Conservation (phyloP, 495 filamentous ascomycete genomes). For the Arthonia radiata region DNA sequence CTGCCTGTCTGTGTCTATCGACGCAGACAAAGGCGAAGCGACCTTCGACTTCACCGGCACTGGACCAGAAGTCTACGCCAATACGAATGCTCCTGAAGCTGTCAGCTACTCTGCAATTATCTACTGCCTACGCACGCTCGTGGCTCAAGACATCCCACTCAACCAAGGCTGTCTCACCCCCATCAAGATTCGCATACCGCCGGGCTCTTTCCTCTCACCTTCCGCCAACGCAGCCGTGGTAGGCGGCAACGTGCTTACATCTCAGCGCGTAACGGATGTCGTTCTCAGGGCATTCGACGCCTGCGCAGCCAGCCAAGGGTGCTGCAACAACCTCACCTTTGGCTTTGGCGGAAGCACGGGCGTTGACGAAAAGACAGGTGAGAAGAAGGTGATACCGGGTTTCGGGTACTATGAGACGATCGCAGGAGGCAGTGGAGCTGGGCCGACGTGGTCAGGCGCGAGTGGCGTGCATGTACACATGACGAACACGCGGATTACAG, state of each 20-base stretch:
- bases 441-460: slow-evolving; percentile 67
- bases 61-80: slow-evolving; percentile 79
- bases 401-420: slow-evolving; percentile 99
- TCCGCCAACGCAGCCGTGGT: slow-evolving; percentile 79
- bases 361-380: background rate
- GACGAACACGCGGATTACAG: slow-evolving; percentile 98
- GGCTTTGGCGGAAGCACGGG: slow-evolving; percentile 37
- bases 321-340: slow-evolving; percentile 78
- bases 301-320: slow-evolving; percentile 75
- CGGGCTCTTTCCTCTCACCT: slow-evolving; percentile 60
- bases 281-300: slow-evolving; percentile 77
- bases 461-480: slow-evolving; percentile 87
- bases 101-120: slow-evolving; percentile 92
- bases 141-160: slow-evolving; percentile 78
- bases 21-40: slow-evolving; percentile 59
- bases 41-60: slow-evolving; percentile 82
- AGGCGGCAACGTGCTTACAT: slow-evolving; percentile 82
- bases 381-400: slow-evolving; percentile 21
- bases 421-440: slow-evolving; percentile 75
- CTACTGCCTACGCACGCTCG: slow-evolving; percentile 82
- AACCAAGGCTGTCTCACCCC: slow-evolving; percentile 91
- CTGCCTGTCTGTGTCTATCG: slow-evolving; percentile 58
- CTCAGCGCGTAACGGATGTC: slow-evolving; percentile 80
- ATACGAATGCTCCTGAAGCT: slow-evolving; percentile 85
- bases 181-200: slow-evolving; percentile 65